phyloP scores from a whole-genome alignment of 257 asterid genomes.

The Misopates orontium region DNA sequence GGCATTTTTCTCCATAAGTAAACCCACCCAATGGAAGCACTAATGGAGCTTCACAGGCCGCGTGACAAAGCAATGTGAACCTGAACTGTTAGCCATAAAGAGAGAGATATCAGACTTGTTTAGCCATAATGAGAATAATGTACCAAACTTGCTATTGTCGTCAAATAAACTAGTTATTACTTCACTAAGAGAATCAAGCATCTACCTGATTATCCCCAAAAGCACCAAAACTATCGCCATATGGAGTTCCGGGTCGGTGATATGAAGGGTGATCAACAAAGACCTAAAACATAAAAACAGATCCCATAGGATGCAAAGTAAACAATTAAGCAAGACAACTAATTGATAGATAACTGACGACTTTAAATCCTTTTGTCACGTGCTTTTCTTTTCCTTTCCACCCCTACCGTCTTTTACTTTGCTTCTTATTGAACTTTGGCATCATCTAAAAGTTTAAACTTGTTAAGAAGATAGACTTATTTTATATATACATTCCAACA shows the following conservation, averaged over 20 bases:
- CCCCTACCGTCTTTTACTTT: not conserved
- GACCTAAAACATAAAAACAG: constrained; percentile 48
- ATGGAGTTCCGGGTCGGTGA: constrained; percentile 93
- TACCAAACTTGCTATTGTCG: constrained; percentile 18
- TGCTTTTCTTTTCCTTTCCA: not conserved
- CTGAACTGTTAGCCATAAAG: constrained; percentile 67
- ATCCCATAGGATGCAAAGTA: not conserved
- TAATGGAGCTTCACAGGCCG: constrained; percentile 98
- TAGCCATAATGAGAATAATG: too few species aligned
- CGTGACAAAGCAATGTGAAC: constrained; percentile 93
- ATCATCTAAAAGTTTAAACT: too few species aligned
- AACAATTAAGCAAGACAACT: not conserved
- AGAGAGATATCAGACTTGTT: constrained; percentile 30
- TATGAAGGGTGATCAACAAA: constrained; percentile 87
- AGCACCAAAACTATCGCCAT: constrained; percentile 88
- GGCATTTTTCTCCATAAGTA: constrained; percentile 88
- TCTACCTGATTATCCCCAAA: constrained; percentile 96
- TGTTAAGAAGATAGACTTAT: too few species aligned
- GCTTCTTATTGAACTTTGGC: not conserved
- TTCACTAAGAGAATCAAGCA: constrained; percentile 23
- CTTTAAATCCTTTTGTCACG: not conserved
- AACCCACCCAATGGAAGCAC: constrained; percentile 91
- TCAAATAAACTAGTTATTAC: constrained; percentile 13
- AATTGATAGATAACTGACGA: not conserved
- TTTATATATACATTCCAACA: too few species aligned